Evolutionary conservation across 805 yeast genomes (phyloP).

Genomic region (Ogataea methanolica): DNA sequence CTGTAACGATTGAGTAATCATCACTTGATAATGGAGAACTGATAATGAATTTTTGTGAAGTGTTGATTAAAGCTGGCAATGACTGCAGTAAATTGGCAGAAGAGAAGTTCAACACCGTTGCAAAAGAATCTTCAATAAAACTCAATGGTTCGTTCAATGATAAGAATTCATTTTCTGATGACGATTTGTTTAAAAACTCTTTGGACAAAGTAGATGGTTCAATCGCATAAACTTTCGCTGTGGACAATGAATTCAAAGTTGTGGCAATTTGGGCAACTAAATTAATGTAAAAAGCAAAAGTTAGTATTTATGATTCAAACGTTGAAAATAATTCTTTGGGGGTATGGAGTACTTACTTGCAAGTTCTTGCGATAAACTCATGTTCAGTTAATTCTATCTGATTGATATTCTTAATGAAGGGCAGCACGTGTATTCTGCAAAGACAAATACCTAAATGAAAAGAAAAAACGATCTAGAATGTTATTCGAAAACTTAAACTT

Average conservation of each 20-base stretch:
- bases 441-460: too few species aligned
- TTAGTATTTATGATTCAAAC: neutral
- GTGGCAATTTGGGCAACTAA: conserved; percentile 8
- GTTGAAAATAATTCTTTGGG: too few species aligned
- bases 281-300: neutral
- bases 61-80: conserved; percentile 49
- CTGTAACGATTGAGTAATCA: conserved; percentile 68
- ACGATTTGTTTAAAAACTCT: neutral
- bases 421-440: too few species aligned
- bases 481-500: too few species aligned
- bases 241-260: conserved; percentile 7
- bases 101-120: conserved; percentile 45
- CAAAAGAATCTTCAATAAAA: conserved; percentile 34
- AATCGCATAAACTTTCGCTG: conserved; percentile 11
- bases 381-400: too few species aligned
- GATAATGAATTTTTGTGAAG: conserved; percentile 42
- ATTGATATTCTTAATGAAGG: too few species aligned
- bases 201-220: conserved; percentile 4
- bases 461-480: too few species aligned
- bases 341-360: conserved; percentile 1
- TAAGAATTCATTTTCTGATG: conserved; percentile 13
- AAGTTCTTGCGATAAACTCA: neutral
- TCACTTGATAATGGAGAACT: conserved; percentile 53
- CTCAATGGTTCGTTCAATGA: conserved; percentile 51
- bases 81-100: conserved; percentile 51